Evolutionary conservation across 495 filamentous ascomycete species (phyloP).

Genomic region (Penicillium desertorum): DNA sequence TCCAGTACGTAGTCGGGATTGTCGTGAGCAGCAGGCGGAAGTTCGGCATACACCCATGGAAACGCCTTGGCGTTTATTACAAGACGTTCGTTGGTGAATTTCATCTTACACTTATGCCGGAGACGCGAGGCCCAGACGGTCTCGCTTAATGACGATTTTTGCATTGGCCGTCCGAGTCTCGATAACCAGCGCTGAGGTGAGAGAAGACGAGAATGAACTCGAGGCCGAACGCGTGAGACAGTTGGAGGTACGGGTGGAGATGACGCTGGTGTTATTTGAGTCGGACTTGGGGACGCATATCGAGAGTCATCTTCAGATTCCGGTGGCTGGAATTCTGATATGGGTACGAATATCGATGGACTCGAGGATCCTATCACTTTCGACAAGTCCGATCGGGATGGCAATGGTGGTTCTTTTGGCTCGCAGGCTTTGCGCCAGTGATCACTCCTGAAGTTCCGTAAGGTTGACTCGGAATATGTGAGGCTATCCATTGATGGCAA

Average conservation of each 20-base stretch:
- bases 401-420: not conserved
- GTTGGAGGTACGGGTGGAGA: not conserved
- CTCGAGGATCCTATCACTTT: not conserved
- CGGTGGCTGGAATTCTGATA: not conserved
- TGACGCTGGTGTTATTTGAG: not conserved
- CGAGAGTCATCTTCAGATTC: not conserved
- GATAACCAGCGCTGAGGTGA: not conserved
- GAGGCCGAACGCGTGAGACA: not conserved
- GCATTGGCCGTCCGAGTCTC: not conserved
- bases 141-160: not conserved
- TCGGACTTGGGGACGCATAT: not conserved
- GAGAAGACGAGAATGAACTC: not conserved
- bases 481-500: not conserved
- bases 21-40: not conserved
- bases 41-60: too few species aligned
- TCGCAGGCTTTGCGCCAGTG: not conserved
- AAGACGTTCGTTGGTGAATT: rapidly evolving
- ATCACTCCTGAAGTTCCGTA: not conserved
- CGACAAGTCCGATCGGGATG: not conserved
- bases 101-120: not conserved
- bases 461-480: not conserved
- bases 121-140: not conserved
- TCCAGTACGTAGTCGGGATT: too few species aligned
- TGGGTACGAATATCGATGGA: not conserved
- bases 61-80: too few species aligned